Conservation (phyloP, 1,139 yeast genomes). For the Yamadazyma friedrichii region DNA sequence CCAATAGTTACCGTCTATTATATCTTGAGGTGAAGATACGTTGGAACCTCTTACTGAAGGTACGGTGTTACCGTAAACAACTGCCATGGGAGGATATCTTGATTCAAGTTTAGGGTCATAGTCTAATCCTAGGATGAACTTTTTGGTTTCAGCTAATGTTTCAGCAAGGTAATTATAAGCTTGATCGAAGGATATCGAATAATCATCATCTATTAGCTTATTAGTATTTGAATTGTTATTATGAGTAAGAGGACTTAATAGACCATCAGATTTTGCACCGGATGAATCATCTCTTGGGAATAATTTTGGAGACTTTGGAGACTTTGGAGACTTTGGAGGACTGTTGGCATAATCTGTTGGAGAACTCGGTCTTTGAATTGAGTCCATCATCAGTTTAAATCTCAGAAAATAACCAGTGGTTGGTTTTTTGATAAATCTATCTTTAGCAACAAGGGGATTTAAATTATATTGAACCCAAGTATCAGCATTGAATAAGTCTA, state of each 20-base stretch:
- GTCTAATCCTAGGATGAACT: slow-evolving; percentile 56
- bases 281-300: background rate
- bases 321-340: slow-evolving; percentile 5
- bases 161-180: slow-evolving; percentile 63
- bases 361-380: slow-evolving; percentile 15
- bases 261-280: background rate
- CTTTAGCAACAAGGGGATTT: slow-evolving; percentile 67
- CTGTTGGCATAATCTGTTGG: background rate
- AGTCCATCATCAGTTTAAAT: slow-evolving; percentile 20
- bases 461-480: slow-evolving; percentile 77
- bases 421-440: slow-evolving; percentile 22
- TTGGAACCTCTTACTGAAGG: slow-evolving; percentile 83
- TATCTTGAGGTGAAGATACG: slow-evolving; percentile 60
- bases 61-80: slow-evolving; percentile 74
- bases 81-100: slow-evolving; percentile 78
- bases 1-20: slow-evolving; percentile 68
- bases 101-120: slow-evolving; percentile 45
- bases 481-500: slow-evolving; percentile 78
- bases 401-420: slow-evolving; percentile 3
- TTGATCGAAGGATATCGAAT: slow-evolving; percentile 49
- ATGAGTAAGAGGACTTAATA: background rate
- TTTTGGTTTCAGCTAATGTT: slow-evolving; percentile 59
- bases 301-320: background rate
- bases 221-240: background rate
- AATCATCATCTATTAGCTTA: slow-evolving; percentile 1